Evolutionary conservation across 129 eudicot genomes (phyloP).

Genomic region (Centrapalus pauciflorus): DNA sequence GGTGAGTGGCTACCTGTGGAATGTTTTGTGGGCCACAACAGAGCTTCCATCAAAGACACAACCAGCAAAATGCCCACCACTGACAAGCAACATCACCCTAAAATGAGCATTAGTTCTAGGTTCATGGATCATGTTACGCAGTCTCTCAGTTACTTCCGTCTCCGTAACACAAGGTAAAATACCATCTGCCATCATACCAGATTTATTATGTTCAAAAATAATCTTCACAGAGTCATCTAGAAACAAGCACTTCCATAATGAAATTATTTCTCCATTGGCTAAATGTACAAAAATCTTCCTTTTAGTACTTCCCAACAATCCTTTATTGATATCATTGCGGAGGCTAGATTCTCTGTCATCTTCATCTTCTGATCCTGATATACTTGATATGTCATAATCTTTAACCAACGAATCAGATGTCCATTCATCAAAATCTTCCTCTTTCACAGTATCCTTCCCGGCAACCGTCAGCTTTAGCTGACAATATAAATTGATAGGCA

Average conservation of each 20-base stretch:
- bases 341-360: constrained; percentile 45
- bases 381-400: constrained; percentile 82
- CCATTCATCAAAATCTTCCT: constrained; percentile 85
- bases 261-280: constrained; percentile 57
- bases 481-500: constrained; percentile 17
- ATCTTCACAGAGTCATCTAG: constrained; percentile 57
- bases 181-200: constrained; percentile 19
- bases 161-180: constrained; percentile 35
- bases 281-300: constrained; percentile 58
- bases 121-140: constrained; percentile 52
- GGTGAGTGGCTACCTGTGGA: constrained; percentile 61
- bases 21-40: constrained; percentile 91
- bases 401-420: constrained; percentile 58
- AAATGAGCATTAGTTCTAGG: constrained; percentile 57
- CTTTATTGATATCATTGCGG: constrained; percentile 28
- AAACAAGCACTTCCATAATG: constrained; percentile 64
- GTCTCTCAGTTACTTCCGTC: constrained; percentile 54
- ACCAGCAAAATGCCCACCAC: constrained; percentile 98
- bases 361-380: constrained; percentile 95
- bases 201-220: constrained; percentile 44
- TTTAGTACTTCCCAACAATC: constrained; percentile 35
- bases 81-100: constrained; percentile 80
- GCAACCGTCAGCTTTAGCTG: constrained; percentile 88
- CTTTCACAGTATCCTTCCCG: constrained; percentile 70
- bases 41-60: constrained; percentile 91